phyloP scores from a whole-genome alignment of 1,139 yeast genomes.

The Petasospora fabianii region DNA sequence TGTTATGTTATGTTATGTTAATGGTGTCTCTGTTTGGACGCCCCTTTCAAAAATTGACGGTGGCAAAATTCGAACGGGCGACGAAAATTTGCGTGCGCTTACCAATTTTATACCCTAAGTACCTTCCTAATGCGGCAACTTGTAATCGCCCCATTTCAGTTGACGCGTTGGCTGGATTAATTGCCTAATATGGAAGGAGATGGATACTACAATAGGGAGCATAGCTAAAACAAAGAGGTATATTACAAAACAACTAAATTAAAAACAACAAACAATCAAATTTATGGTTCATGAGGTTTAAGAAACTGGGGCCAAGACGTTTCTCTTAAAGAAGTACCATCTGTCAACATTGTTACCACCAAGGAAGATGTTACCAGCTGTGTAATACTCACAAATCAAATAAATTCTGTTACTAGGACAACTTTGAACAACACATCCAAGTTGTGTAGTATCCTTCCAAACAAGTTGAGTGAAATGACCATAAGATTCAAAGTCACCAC shows the following conservation, averaged over 20 bases:
- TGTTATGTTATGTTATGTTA: no score
- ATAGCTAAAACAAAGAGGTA: no score
- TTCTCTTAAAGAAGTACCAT: constrained; percentile 42
- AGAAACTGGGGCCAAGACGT: constrained; percentile 42
- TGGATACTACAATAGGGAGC: no score
- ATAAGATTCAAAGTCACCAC: constrained; percentile 32
- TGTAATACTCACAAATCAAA: constrained; percentile 63
- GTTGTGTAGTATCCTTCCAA: constrained; percentile 53
- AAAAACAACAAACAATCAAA: background rate
- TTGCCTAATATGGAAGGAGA: no score
- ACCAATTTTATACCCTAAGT: no score
- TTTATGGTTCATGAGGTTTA: no score
- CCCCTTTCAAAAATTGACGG: constrained; percentile 4
- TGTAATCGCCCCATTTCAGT: background rate
- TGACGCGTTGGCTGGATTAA: no score
- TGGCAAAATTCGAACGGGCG: constrained; percentile 14
- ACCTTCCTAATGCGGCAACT: no score
- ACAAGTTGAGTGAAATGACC: constrained; percentile 72
- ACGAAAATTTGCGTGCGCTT: background rate
- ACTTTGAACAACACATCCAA: constrained; percentile 49
- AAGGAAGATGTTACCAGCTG: constrained; percentile 57
- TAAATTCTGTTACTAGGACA: constrained; percentile 43
- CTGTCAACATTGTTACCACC: constrained; percentile 28
- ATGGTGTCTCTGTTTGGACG: no score
- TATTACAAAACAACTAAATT: background rate